Percentiles rank a stretch among this genome's conserved stretches.
Evolutionary conservation across 139 green algal species (phyloP).

Genomic region (Pedinophyceae sp.): DNA sequence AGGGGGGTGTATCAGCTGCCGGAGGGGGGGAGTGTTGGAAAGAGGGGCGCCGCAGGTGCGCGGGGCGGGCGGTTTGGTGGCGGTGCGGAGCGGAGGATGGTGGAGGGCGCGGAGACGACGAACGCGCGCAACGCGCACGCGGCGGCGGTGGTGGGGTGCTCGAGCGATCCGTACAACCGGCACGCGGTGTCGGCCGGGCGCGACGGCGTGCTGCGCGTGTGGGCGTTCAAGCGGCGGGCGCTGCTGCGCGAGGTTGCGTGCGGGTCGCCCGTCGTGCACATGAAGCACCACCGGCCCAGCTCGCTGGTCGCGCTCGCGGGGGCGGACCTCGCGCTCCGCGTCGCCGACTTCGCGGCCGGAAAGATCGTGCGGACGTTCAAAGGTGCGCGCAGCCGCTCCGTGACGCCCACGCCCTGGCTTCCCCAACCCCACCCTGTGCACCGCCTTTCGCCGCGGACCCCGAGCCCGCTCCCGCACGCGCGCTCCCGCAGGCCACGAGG

Average conservation of each 20-base stretch:
- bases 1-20: slow-evolving; percentile 22
- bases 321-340: not conserved
- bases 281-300: slow-evolving; percentile 2
- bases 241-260: slow-evolving; percentile 13
- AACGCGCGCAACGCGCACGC: slow-evolving; percentile 58
- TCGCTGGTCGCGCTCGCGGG: not conserved
- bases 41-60: not conserved
- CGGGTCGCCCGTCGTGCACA: not conserved
- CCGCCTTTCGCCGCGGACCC: too few relatives aligned
- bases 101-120: too few relatives aligned
- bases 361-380: too few relatives aligned
- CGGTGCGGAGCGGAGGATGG: too few relatives aligned
- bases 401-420: too few relatives aligned
- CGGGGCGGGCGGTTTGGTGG: not conserved
- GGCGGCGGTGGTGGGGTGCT: slow-evolving; percentile 40
- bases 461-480: not conserved
- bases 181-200: slow-evolving; percentile 37
- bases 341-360: not conserved
- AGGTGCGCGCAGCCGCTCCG: too few relatives aligned
- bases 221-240: slow-evolving; percentile 52
- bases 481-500: slow-evolving; percentile 17
- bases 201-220: slow-evolving; percentile 54
- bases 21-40: not conserved
- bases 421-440: too few relatives aligned
- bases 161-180: slow-evolving; percentile 46